Conservation (phyloP, 1,284 basidiomycete species). For the Tremellales sp. region DNA sequence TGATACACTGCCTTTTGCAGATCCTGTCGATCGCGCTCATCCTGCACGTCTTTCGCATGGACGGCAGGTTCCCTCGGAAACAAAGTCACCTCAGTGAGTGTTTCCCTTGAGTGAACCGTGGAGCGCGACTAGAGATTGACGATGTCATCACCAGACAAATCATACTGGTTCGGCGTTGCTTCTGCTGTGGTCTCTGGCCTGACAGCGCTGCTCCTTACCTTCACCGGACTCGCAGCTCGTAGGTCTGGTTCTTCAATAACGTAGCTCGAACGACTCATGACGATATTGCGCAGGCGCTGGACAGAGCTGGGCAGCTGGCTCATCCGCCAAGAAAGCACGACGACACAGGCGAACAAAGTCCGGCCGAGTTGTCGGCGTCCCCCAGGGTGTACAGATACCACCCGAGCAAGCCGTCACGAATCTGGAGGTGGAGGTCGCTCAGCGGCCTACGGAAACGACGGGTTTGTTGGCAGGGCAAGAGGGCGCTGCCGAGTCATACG, state of each 20-base stretch:
- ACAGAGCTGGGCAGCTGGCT: constrained; percentile 47
- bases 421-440: constrained; percentile 37
- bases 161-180: constrained; percentile 41
- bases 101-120: background rate
- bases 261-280: background rate
- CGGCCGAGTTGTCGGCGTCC: constrained; percentile 42
- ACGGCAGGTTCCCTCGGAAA: constrained; percentile 38
- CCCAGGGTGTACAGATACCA: constrained; percentile 37
- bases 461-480: constrained; percentile 32
- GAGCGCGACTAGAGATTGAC: background rate
- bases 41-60: constrained; percentile 42
- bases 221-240: constrained; percentile 47
- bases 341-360: constrained; percentile 45
- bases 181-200: constrained; percentile 38
- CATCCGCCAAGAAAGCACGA: constrained; percentile 36
- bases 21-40: constrained; percentile 41
- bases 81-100: constrained; percentile 39
- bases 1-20: constrained; percentile 44
- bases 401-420: constrained; percentile 38
- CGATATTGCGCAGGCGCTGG: constrained; percentile 27
- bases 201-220: constrained; percentile 40
- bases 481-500: too few species aligned
- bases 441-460: constrained; percentile 32
- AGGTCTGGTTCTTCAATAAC: constrained; percentile 4
- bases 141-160: constrained; percentile 26